phyloP scores from a whole-genome alignment of 2,329 filamentous ascomycete genomes.

The Colletotrichum orchidophilum region DNA sequence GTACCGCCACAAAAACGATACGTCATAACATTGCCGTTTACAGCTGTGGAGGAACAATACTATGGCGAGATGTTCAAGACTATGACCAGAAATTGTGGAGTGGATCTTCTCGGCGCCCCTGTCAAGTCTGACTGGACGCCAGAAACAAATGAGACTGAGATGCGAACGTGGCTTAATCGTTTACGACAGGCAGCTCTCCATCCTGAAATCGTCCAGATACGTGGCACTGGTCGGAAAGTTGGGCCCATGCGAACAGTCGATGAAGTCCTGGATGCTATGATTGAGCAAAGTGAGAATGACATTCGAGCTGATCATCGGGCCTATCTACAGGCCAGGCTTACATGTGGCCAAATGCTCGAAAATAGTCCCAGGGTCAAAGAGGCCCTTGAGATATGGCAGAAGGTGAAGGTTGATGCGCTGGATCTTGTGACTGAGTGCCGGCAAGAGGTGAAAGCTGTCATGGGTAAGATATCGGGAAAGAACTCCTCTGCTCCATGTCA shows the following conservation, averaged over 20 bases:
- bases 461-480: constrained; percentile 38
- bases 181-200: constrained; percentile 87
- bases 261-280: constrained; percentile 91
- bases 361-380: constrained; percentile 74
- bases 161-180: constrained; percentile 82
- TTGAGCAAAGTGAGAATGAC: constrained; percentile 79
- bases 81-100: constrained; percentile 75
- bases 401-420: constrained; percentile 59
- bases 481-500: background rate
- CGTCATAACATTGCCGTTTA: constrained; percentile 90
- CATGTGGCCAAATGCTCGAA: constrained; percentile 80
- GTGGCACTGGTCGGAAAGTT: constrained; percentile 68
- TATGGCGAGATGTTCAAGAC: constrained; percentile 80
- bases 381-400: constrained; percentile 76
- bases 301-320: constrained; percentile 76
- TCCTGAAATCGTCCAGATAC: constrained; percentile 76
- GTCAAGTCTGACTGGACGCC: constrained; percentile 70
- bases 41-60: constrained; percentile 88
- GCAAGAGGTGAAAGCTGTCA: constrained; percentile 64
- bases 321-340: constrained; percentile 70
- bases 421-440: constrained; percentile 71
- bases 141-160: constrained; percentile 71
- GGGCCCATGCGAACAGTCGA: constrained; percentile 81
- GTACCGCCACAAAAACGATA: constrained; percentile 86
- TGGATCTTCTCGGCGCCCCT: constrained; percentile 73